A percentile compares a stretch with the other conserved stretches of the same genome.
These are phyloP conservation scores for Collybia mongolica DNA, from an alignment of 768 basidiomycete species.

Conservation along the genomic window DNA sequence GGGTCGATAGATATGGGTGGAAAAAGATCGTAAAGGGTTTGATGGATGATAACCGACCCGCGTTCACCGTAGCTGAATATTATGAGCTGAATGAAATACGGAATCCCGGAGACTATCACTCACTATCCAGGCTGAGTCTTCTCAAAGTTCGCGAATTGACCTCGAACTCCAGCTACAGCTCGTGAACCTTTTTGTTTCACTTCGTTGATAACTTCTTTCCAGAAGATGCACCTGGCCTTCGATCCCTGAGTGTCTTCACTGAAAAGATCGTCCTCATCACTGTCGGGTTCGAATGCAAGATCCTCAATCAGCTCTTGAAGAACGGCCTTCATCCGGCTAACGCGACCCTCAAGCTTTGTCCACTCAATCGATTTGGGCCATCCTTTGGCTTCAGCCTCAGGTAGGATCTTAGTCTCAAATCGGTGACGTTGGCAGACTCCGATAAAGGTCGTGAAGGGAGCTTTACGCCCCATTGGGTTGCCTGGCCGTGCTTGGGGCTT, in stretches of 20 bases:
- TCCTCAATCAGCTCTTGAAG: slow-evolving; percentile 56
- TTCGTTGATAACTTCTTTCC: slow-evolving; percentile 63
- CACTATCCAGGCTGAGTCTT: slow-evolving; percentile 90
- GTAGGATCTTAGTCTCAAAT: slow-evolving; percentile 73
- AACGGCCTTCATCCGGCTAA: slow-evolving; percentile 45
- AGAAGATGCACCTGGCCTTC: slow-evolving; percentile 54
- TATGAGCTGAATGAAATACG: neutral
- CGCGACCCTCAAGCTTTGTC: slow-evolving; percentile 47
- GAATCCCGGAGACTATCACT: slow-evolving; percentile 22
- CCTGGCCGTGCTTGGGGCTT: slow-evolving; percentile 59
- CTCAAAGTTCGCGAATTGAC: slow-evolving; percentile 78
- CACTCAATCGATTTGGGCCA: slow-evolving; percentile 82
- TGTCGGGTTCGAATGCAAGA: slow-evolving; percentile 17
- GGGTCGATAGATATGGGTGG: slow-evolving; percentile 59
- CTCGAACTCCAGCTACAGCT: slow-evolving; percentile 63
- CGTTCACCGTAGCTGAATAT: slow-evolving; percentile 79
- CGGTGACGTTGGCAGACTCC: slow-evolving; percentile 75
- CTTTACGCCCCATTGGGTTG: slow-evolving; percentile 64
- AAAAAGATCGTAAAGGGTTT: slow-evolving; percentile 74
- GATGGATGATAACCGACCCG: slow-evolving; percentile 78
- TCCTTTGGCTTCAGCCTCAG: slow-evolving; percentile 65
- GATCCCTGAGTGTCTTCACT: slow-evolving; percentile 20
- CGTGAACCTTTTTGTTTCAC: slow-evolving; percentile 65
- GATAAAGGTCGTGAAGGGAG: slow-evolving; percentile 57
- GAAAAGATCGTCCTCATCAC: slow-evolving; percentile 9